These are phyloP conservation scores for Mycena metata DNA, from an alignment of 768 basidiomycete genomes.

Conservation along the genomic window DNA sequence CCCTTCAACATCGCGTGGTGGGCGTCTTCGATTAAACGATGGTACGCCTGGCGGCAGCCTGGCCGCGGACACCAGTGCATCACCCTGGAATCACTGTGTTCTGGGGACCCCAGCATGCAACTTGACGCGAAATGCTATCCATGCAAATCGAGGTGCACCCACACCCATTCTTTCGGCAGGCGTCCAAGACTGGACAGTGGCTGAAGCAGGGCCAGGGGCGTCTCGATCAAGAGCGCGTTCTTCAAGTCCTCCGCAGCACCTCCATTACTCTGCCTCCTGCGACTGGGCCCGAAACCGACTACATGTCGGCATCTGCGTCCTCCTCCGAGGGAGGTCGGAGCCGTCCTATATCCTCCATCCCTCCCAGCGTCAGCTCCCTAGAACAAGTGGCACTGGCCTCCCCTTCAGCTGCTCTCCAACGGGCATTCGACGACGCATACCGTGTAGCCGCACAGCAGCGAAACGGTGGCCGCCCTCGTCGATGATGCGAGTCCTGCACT, in stretches of 20 bases:
- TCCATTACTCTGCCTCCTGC: slow-evolving; percentile 41
- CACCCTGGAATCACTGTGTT: slow-evolving; percentile 4
- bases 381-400: slow-evolving; percentile 62
- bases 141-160: too few species aligned
- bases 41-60: slow-evolving; percentile 21
- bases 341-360: slow-evolving; percentile 50
- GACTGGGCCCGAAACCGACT: slow-evolving; percentile 18
- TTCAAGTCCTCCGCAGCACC: slow-evolving; percentile 80
- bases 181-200: slow-evolving; percentile 77
- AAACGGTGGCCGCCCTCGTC: too few species aligned
- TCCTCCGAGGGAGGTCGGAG: slow-evolving; percentile 35
- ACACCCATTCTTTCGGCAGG: too few species aligned
- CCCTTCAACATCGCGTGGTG: not conserved
- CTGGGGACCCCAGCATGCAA: too few species aligned
- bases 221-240: slow-evolving; percentile 76
- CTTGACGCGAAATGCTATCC: too few species aligned
- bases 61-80: slow-evolving; percentile 35
- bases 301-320: slow-evolving; percentile 32
- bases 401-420: slow-evolving; percentile 14
- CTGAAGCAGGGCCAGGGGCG: slow-evolving; percentile 78
- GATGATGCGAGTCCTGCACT: too few species aligned
- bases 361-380: slow-evolving; percentile 58
- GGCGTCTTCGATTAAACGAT: not conserved
- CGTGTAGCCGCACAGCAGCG: too few species aligned
- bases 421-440: slow-evolving; percentile 33